A percentile compares a stretch with the other conserved stretches of the same genome.
These are phyloP conservation scores for Ensete ventricosum DNA, from an alignment of 176 grass and related monocot genomes.

Conservation along the genomic window DNA sequence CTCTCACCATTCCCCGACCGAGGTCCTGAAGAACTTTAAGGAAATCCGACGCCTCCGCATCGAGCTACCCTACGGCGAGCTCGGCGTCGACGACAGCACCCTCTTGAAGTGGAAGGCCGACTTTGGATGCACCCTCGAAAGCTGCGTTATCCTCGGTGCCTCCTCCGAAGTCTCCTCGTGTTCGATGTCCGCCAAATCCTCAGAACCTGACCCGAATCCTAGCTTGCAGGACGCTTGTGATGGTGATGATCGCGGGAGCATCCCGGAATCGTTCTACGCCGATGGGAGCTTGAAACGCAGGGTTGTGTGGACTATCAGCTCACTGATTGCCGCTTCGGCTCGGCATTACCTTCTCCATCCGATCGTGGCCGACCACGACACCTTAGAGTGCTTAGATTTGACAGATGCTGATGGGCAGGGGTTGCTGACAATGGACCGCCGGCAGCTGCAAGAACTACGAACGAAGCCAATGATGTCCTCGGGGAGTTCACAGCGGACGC, in stretches of 20 bases:
- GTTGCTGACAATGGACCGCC: conserved; percentile 2
- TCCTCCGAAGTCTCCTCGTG: not conserved
- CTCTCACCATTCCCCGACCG: conserved; percentile 20
- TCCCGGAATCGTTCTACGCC: conserved; percentile 18
- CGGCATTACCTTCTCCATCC: conserved; percentile 23
- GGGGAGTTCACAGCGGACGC: conserved; percentile 9
- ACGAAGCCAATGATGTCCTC: conserved; percentile 8
- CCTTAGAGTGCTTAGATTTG: conserved; percentile 9
- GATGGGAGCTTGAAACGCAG: conserved; percentile 19
- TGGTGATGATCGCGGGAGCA: conserved; percentile 13
- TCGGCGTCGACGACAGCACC: conserved; percentile 4
- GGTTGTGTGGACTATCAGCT: conserved; percentile 26
- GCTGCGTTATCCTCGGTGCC: conserved; percentile 13
- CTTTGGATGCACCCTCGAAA: conserved; percentile 22
- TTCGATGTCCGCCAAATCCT: not conserved
- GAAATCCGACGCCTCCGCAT: conserved; percentile 19
- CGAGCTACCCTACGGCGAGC: conserved; percentile 19
- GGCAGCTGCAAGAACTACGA: conserved; percentile 19
- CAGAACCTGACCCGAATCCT: not conserved
- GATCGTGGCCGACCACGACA: conserved; percentile 9
- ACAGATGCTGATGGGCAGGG: conserved; percentile 26
- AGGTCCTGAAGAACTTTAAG: conserved; percentile 26
- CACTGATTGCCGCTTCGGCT: conserved; percentile 22
- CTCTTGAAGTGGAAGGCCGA: conserved; percentile 23
- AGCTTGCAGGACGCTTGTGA: not conserved